These are phyloP conservation scores for Coelastrella sp. DNA, from an alignment of 139 green algal genomes.

Conservation along the genomic window DNA sequence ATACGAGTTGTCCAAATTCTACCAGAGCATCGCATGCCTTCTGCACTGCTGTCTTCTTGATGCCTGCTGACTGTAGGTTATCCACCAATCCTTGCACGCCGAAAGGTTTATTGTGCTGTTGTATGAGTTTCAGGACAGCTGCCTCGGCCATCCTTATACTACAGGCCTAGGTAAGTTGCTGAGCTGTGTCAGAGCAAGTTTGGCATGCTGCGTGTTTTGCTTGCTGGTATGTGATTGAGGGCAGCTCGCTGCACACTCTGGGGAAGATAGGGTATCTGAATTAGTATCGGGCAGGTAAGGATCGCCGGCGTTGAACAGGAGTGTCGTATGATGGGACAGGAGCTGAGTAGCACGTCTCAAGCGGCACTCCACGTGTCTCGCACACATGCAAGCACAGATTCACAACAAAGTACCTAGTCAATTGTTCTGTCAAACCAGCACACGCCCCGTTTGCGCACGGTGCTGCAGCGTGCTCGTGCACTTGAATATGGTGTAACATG, in stretches of 20 bases:
- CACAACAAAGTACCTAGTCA: too few relatives aligned
- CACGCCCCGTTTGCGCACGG: too few relatives aligned
- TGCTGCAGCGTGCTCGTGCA: not conserved
- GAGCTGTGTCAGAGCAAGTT: not conserved
- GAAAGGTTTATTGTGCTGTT: constrained; percentile 74
- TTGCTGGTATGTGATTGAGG: too few relatives aligned
- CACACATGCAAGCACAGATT: too few relatives aligned
- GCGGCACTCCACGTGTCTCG: too few relatives aligned
- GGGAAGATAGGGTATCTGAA: too few relatives aligned
- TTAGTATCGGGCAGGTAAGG: too few relatives aligned
- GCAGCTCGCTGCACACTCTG: too few relatives aligned
- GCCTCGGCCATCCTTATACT: constrained; percentile 44
- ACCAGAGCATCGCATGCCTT: constrained; percentile 70
- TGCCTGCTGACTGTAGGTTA: constrained; percentile 70
- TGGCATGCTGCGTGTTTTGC: not conserved
- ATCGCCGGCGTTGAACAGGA: too few relatives aligned
- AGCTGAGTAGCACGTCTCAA: too few relatives aligned
- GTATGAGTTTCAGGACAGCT: constrained; percentile 65
- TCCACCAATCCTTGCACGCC: constrained; percentile 68
- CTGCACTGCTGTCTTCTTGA: constrained; percentile 81
- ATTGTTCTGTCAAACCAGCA: too few relatives aligned
- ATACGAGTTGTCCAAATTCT: constrained; percentile 63
- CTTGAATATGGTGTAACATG: not conserved
- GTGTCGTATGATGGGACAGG: too few relatives aligned
- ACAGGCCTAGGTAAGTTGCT: not conserved